These are phyloP conservation scores for Fusarium graminum DNA, from an alignment of 2,329 filamentous ascomycete species.

Conservation along the genomic window DNA sequence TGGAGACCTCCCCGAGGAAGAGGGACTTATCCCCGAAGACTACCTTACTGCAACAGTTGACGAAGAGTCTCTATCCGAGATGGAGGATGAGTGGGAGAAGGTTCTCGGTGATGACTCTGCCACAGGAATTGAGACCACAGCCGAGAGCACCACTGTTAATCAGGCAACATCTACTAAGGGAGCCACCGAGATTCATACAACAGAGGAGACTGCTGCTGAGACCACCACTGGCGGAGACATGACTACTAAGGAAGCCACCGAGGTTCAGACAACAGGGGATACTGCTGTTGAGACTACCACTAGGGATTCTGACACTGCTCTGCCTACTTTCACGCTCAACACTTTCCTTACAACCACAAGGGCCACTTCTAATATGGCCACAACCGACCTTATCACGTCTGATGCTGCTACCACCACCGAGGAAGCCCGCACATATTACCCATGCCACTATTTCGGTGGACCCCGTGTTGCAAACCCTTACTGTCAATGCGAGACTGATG, in stretches of 20 bases:
- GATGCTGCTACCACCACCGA: background rate
- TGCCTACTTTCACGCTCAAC: constrained; percentile 1
- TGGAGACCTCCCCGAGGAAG: background rate
- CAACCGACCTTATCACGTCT: background rate
- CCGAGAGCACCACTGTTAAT: background rate
- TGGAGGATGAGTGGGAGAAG: background rate
- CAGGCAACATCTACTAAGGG: background rate
- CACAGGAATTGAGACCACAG: background rate
- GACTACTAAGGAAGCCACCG: background rate
- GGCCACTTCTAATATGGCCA: background rate
- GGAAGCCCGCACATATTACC: no score
- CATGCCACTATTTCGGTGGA: no score
- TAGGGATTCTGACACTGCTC: background rate
- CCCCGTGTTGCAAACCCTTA: no score
- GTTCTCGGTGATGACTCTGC: background rate
- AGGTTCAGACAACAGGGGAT: background rate
- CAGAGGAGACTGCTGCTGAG: background rate
- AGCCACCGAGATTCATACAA: background rate
- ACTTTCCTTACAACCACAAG: constrained; percentile 13
- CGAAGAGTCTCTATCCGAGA: background rate
- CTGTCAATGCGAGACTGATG: no score
- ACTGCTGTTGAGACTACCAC: background rate
- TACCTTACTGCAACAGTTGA: background rate
- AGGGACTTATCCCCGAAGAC: background rate
- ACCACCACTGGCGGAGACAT: background rate